Base-by-base conservation (phyloP, 2,329 filamentous ascomycete genomes). In the Sarocladium oryzae region DNA sequence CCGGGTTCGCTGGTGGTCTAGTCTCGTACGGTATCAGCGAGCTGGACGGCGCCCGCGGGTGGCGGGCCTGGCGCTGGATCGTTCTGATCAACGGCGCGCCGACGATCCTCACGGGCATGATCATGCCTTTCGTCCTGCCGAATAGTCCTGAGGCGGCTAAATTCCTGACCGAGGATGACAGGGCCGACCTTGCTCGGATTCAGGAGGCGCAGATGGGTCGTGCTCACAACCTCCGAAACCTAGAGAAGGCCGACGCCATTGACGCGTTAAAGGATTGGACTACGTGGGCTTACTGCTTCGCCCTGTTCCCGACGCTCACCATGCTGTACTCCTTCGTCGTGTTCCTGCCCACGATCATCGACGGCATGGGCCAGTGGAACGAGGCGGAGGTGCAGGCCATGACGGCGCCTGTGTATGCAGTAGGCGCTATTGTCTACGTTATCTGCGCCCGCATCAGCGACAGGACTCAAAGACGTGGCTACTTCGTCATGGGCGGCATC, bases 41-140 rank as follows among this genome's bases (percentile, higher is more conserved):
- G 58, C 81, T 86, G 72, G 75, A 85, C 52, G 81, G 81, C 1
- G 60, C 77, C 9, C 66, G 69, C 0, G 81, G 81, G 2, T 70
- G 76, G 53, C 63, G 70, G n/a, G 83, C 79, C 1, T 86, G 84
- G 84, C 67, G 83, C 45, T 86, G 82, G 83, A 82, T 85, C 54
- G 71, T 86, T 62, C 77, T 81, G 51, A 62, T 81, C 36, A 68
- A 74, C 60, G 83, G 83, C 1, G 69, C 40, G 21, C 40, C 40
- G 13, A 45, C 40, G 21, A 45, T 84, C 18, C 33, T 82, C 3
- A 63, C 81, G 1, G 83, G 80, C 0, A 60, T 82, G 2, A 61
- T 69, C 0, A 74, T 75, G 2, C 81, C 73, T 64, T 83, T 78
- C 46, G 59, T 79, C 24, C 66, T 87, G 0, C 77, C 82, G 2